Percentiles rank a stretch among this genome's conserved stretches.
These are phyloP conservation scores for Carex sylvatica DNA, from an alignment of 202 grass and related monocot species.

Conservation along the genomic window DNA sequence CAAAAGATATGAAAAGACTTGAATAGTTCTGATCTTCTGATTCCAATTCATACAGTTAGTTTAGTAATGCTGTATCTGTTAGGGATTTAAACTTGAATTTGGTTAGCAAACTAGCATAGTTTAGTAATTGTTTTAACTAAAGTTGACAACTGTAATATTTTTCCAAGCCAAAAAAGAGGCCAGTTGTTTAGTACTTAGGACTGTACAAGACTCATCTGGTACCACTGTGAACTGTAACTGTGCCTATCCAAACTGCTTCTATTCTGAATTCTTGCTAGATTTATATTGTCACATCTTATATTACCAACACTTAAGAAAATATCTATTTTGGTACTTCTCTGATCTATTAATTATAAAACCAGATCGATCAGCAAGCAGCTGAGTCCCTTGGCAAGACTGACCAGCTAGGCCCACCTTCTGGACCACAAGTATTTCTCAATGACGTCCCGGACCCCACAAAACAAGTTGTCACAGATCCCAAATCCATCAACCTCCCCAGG, in stretches of 20 bases:
- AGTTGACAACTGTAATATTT: not conserved
- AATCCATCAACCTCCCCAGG: constrained; percentile 45
- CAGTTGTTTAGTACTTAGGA: not conserved
- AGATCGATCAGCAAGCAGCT: constrained; percentile 98
- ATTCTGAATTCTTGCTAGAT: not conserved
- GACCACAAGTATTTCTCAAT: constrained; percentile 17
- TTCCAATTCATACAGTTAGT: not conserved
- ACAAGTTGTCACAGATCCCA: constrained; percentile 8
- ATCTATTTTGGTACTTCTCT: constrained; percentile 30
- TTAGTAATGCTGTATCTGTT: no score
- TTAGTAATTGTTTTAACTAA: not conserved
- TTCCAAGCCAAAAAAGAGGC: not conserved
- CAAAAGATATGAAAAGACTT: not conserved
- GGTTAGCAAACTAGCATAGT: not conserved
- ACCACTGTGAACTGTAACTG: not conserved
- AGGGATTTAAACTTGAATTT: not conserved
- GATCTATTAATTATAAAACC: constrained; percentile 31
- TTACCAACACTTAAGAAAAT: not conserved
- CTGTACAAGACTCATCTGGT: not conserved
- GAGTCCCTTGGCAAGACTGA: constrained; percentile 79
- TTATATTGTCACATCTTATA: not conserved
- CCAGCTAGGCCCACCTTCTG: constrained; percentile 34
- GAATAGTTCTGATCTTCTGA: not conserved
- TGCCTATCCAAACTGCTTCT: not conserved
- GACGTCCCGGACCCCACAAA: constrained; percentile 13